phyloP scores from a whole-genome alignment of 495 filamentous ascomycete genomes.

The Cenococcum geophilum region DNA sequence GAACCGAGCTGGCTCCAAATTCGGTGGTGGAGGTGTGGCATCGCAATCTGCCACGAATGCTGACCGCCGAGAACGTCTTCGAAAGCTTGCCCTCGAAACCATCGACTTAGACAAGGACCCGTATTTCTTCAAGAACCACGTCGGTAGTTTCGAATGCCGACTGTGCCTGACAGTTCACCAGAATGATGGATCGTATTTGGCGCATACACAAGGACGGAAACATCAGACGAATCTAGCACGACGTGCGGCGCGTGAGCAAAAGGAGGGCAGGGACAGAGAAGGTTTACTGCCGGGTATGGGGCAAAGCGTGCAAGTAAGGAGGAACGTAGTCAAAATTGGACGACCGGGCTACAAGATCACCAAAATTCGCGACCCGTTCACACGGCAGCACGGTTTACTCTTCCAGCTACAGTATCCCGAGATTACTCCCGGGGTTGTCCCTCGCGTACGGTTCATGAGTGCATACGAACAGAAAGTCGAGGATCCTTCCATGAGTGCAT shows the following conservation, averaged over 20 bases:
- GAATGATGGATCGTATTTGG: conserved; percentile 98
- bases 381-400: conserved; percentile 78
- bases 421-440: conserved; percentile 66
- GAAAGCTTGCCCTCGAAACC: conserved; percentile 94
- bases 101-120: conserved; percentile 99
- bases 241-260: conserved; percentile 86
- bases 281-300: conserved; percentile 67
- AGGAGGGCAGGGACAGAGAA: conserved; percentile 63
- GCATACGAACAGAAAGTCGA: conserved; percentile 95
- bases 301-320: conserved; percentile 51
- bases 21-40: conserved; percentile 94
- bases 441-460: conserved; percentile 92
- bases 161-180: conserved; percentile 99
- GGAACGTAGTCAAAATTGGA: conserved; percentile 95
- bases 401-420: conserved; percentile 97
- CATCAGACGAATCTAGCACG: conserved; percentile 99
- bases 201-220: conserved; percentile 97
- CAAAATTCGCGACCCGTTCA: conserved; percentile 85
- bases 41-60: conserved; percentile 90
- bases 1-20: conserved; percentile 96
- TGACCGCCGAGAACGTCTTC: conserved; percentile 91
- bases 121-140: conserved; percentile 99
- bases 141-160: conserved; percentile 96
- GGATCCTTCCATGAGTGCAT: conserved; percentile 80
- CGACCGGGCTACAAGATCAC: conserved; percentile 97